Conservation (phyloP, 257 asterid genomes). For the Fraxinus excelsior region DNA sequence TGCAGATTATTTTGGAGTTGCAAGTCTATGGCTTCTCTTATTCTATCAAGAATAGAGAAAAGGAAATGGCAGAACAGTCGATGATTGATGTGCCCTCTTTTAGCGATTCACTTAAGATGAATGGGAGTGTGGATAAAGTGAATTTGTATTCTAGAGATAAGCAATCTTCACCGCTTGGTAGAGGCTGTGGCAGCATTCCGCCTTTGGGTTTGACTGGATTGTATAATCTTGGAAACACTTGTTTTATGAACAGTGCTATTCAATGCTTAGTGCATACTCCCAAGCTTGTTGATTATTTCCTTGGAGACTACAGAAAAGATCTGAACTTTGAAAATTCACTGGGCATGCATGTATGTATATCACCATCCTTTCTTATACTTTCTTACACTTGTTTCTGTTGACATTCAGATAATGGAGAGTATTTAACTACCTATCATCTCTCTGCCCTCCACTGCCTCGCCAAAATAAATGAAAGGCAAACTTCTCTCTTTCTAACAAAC, state of each 20-base stretch:
- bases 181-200: constrained; percentile 31
- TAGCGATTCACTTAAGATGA: constrained; percentile 39
- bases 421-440: constrained; percentile 7
- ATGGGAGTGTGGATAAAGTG: constrained; percentile 42
- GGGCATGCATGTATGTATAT: constrained; percentile 59
- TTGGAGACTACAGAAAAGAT: constrained; percentile 63
- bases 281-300: constrained; percentile 72
- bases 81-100: constrained; percentile 34
- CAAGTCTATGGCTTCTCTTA: constrained; percentile 53
- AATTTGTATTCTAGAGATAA: constrained; percentile 30
- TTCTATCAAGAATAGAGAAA: constrained; percentile 41
- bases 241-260: constrained; percentile 55
- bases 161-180: constrained; percentile 26
- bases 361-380: background rate
- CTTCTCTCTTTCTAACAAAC: constrained; percentile 15
- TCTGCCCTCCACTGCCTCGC: background rate
- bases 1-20: constrained; percentile 56
- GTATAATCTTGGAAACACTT: constrained; percentile 54
- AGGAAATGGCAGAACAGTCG: constrained; percentile 30
- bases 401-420: background rate
- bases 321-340: constrained; percentile 65
- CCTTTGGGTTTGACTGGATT: constrained; percentile 64
- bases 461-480: background rate
- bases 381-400: constrained; percentile 1
- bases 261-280: constrained; percentile 60